phyloP scores from a whole-genome alignment of 352 stramenopile genomes.

The Phytophthora citricola region DNA sequence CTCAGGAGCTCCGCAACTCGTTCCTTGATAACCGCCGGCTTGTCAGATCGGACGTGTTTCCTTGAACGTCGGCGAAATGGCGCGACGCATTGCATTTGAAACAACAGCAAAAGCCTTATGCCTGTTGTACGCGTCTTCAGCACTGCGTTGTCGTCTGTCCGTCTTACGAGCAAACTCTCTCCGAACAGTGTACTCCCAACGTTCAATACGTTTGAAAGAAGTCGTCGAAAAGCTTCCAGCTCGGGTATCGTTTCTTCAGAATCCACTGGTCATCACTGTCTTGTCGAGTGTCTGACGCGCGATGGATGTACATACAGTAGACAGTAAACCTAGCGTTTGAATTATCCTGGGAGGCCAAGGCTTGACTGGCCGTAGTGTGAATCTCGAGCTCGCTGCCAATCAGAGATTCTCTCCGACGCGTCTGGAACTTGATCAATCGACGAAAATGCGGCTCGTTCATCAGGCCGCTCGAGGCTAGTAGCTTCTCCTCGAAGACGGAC shows the following conservation, averaged over 20 bases:
- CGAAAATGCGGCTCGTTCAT: constrained; percentile 50
- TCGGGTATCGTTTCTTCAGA: constrained; percentile 66
- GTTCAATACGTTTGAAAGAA: constrained; percentile 48
- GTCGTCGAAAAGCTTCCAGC: constrained; percentile 48
- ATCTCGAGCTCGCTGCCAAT: constrained; percentile 57
- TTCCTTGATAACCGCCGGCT: constrained; percentile 45
- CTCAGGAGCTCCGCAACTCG: constrained; percentile 42
- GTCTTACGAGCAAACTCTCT: constrained; percentile 37
- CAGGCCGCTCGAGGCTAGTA: constrained; percentile 35
- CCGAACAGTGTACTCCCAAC: constrained; percentile 44
- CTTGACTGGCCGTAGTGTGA: constrained; percentile 33
- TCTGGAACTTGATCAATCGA: constrained; percentile 70
- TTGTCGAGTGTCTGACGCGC: constrained; percentile 12
- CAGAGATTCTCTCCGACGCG: constrained; percentile 49
- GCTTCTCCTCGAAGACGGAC: constrained; percentile 28
- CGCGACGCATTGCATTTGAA: constrained; percentile 54
- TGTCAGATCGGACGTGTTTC: constrained; percentile 58
- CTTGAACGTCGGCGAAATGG: constrained; percentile 53
- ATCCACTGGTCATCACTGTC: constrained; percentile 42
- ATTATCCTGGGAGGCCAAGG: constrained; percentile 25
- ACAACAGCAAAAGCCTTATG: constrained; percentile 46
- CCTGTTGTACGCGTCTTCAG: constrained; percentile 17
- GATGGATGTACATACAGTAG: constrained; percentile 61
- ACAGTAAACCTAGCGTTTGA: constrained; percentile 46
- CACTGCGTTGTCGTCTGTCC: no score